Base-by-base conservation (phyloP, 2,329 filamentous ascomycete genomes). In the Chrysoporthe cubensis region DNA sequence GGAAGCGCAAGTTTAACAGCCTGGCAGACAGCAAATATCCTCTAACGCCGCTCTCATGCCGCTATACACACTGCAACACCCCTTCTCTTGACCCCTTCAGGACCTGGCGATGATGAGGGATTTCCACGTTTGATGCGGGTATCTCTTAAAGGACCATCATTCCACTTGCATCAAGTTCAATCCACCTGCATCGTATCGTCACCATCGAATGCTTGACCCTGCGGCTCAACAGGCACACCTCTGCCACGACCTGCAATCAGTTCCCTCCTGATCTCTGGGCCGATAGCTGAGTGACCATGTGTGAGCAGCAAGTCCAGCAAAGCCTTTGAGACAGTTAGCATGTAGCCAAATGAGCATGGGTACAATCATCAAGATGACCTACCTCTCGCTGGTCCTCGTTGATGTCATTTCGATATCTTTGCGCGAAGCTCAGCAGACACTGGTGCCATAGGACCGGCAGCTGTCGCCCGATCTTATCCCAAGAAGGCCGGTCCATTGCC, bases 381-480 rank as follows among this genome's bases (percentile, higher is more conserved):
- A 76, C 75, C 64, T 70, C 91, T 75, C 94, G 85, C 82, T 97
- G 94, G 73, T 97, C 94, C 78, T 97, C 94, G 1, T 94, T 97
- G 73, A 97, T 95, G 78, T 98, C 95, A 73, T 97, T 96, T 75
- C 94, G 90, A 81, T 98, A 99, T 66, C 95, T 86, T 80, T 97
- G 92, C 37, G 96, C 94, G 80, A 99, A 99, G 1, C 93, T 91
- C 65, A 99, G 81, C 42, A 99, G 83, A 73, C 91, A 94, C 81
- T 98, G 95, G 79, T 99, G 96, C 94, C 95, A 99, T 66, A 99
- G 89, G 8, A 99, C 94, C 0, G 96, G 96, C 71, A 98, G n/a
- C 82, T 82, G 21, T 79, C 80, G 67, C 71, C 79, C 67, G 75
- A 79, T 43, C 78, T 75, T 18, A 79, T 71, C 68, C 21, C 75